A percentile compares a stretch with the other conserved stretches of the same genome.
Conservation (phyloP, 1,284 basidiomycete genomes). For the Malassezia restricta region DNA sequence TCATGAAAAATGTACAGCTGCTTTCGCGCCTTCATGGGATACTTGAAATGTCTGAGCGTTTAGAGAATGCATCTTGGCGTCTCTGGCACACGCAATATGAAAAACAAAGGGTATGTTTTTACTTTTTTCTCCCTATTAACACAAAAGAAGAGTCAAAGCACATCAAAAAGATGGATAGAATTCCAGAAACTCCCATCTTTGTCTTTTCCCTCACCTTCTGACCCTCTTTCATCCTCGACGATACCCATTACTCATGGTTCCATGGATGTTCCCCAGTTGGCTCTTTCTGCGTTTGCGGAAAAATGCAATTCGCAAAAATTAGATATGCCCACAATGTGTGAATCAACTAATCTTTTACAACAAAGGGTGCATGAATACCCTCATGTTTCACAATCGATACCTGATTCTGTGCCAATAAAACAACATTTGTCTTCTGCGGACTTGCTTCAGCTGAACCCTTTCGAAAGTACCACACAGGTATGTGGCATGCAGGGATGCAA, state of each 20-base stretch:
- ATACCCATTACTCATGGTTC: too few relatives aligned
- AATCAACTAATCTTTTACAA: too few relatives aligned
- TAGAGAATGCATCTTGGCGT: constrained; percentile 13
- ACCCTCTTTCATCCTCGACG: too few relatives aligned
- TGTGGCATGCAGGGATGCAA: constrained; percentile 11
- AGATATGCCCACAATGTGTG: too few relatives aligned
- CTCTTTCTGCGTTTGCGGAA: too few relatives aligned
- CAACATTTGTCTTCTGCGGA: constrained; percentile 12
- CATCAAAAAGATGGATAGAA: too few relatives aligned
- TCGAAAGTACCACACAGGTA: not conserved
- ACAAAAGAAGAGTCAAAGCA: too few relatives aligned
- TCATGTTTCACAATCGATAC: not conserved
- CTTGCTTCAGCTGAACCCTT: constrained; percentile 10
- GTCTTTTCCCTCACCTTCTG: too few relatives aligned
- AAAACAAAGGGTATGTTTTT: not conserved
- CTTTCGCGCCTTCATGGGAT: not conserved
- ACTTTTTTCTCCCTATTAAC: too few relatives aligned
- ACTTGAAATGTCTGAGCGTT: constrained; percentile 2
- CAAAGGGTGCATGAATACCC: not conserved
- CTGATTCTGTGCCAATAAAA: not conserved
- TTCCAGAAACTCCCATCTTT: too few relatives aligned
- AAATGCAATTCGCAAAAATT: too few relatives aligned
- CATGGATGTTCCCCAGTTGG: too few relatives aligned
- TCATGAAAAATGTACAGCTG: constrained; percentile 3
- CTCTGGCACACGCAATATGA: constrained; percentile 8